Conservation (phyloP, 176 grass and related monocot genomes). For the Cenchrus americanus region DNA sequence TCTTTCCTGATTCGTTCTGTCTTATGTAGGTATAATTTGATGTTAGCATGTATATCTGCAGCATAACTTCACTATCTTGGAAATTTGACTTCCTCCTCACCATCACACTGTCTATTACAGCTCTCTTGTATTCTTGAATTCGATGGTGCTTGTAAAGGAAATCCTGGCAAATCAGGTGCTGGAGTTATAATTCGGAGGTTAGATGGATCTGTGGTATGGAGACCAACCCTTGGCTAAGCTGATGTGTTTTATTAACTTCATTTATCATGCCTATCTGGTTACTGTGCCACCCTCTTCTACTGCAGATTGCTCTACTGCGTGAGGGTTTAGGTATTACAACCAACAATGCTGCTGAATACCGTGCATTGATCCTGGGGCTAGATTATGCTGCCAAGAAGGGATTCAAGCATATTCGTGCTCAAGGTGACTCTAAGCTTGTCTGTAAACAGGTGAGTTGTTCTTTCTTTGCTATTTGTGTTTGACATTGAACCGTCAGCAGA, state of each 20-base stretch:
- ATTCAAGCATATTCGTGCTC: slow-evolving; percentile 69
- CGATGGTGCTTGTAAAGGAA: slow-evolving; percentile 94
- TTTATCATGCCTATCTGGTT: slow-evolving; percentile 21
- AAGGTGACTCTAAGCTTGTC: slow-evolving; percentile 84
- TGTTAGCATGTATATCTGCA: slow-evolving; percentile 10
- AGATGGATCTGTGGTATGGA: slow-evolving; percentile 86
- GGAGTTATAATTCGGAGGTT: slow-evolving; percentile 67
- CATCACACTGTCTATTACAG: slow-evolving; percentile 44
- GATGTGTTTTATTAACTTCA: background rate
- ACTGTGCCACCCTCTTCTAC: background rate
- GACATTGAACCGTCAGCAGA: background rate
- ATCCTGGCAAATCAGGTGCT: slow-evolving; percentile 87
- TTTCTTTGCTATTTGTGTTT: slow-evolving; percentile 12
- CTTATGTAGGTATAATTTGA: background rate
- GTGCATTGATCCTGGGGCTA: slow-evolving; percentile 82
- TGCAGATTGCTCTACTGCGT: slow-evolving; percentile 70
- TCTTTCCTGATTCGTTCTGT: slow-evolving; percentile 20
- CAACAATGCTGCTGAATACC: slow-evolving; percentile 83
- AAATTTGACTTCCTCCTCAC: slow-evolving; percentile 33
- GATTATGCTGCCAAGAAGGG: slow-evolving; percentile 81
- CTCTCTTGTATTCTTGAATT: slow-evolving; percentile 86
- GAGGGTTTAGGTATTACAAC: slow-evolving; percentile 80
- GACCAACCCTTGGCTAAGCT: background rate
- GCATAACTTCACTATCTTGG: slow-evolving; percentile 7
- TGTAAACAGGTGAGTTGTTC: slow-evolving; percentile 62